A percentile compares a stretch with the other conserved stretches of the same genome.
These are phyloP conservation scores for Scenedesmus sp. DNA, from an alignment of 163 green algal species.

Conservation along the genomic window DNA sequence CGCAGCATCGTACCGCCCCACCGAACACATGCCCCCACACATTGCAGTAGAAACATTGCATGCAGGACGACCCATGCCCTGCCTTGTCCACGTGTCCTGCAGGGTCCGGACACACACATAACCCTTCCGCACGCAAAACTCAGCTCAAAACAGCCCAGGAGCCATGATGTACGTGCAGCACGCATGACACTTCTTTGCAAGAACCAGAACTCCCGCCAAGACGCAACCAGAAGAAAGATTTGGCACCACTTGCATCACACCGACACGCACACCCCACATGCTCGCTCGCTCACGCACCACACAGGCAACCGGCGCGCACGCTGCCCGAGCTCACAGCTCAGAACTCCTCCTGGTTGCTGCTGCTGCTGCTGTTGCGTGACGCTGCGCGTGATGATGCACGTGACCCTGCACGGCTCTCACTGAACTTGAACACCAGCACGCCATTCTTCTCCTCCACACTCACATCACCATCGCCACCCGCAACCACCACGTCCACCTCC, in stretches of 20 bases:
- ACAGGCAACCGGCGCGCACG: background rate
- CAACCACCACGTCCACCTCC: background rate
- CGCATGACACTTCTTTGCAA: background rate
- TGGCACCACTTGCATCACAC: too few species aligned
- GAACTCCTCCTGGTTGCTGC: background rate
- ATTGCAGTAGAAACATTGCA: background rate
- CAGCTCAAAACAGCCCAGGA: background rate
- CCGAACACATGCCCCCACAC: background rate
- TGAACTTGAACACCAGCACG: slow-evolving; percentile 46
- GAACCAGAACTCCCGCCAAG: background rate
- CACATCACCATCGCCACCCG: slow-evolving; percentile 5
- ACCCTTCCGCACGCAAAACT: background rate
- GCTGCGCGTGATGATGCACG: background rate
- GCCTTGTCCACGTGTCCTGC: background rate
- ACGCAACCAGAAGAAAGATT: background rate
- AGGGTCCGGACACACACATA: background rate
- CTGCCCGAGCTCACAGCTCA: background rate
- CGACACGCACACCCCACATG: too few species aligned
- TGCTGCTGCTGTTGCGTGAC: background rate
- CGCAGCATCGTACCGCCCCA: background rate
- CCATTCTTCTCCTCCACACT: slow-evolving; percentile 28
- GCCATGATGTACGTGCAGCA: background rate
- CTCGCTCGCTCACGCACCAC: background rate
- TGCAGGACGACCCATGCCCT: background rate
- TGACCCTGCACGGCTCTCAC: background rate